Conservation (phyloP, 768 basidiomycete species). For the Pleurotus giganteus region DNA sequence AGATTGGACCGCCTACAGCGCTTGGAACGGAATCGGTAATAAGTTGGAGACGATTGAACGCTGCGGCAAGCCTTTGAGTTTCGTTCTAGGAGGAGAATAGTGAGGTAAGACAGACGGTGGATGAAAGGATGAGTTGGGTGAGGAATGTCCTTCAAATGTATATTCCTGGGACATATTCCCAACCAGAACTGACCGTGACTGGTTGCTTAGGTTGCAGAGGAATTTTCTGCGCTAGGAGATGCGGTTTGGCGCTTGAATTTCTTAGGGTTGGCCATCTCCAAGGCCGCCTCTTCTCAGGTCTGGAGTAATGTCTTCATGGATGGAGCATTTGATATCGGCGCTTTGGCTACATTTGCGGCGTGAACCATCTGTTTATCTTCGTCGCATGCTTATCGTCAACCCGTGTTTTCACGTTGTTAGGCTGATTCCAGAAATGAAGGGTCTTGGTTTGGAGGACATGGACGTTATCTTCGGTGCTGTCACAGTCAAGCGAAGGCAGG, state of each 20-base stretch:
- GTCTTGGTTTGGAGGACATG: slow-evolving; percentile 53
- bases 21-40: no score
- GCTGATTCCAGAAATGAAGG: slow-evolving; percentile 62
- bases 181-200: slow-evolving; percentile 79
- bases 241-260: neutral
- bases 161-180: slow-evolving; percentile 87
- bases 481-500: slow-evolving; percentile 48
- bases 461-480: slow-evolving; percentile 58
- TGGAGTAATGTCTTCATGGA: slow-evolving; percentile 82
- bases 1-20: no score
- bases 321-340: slow-evolving; percentile 68
- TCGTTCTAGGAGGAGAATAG: no score
- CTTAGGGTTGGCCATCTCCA: slow-evolving; percentile 69
- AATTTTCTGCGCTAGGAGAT: slow-evolving; percentile 20
- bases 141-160: slow-evolving; percentile 48
- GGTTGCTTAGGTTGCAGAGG: slow-evolving; percentile 80
- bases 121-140: no score
- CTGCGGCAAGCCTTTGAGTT: no score
- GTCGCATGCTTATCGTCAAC: neutral
- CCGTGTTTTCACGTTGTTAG: slow-evolving; percentile 23
- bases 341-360: slow-evolving; percentile 67
- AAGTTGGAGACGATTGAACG: no score
- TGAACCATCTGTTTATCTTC: slow-evolving; percentile 24
- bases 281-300: slow-evolving; percentile 62
- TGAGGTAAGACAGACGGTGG: no score